Percentiles rank a stretch among this genome's conserved stretches.
Evolutionary conservation across 371 early-diverging fungal genomes (phyloP).

Genomic region (Mucor mucedo): DNA sequence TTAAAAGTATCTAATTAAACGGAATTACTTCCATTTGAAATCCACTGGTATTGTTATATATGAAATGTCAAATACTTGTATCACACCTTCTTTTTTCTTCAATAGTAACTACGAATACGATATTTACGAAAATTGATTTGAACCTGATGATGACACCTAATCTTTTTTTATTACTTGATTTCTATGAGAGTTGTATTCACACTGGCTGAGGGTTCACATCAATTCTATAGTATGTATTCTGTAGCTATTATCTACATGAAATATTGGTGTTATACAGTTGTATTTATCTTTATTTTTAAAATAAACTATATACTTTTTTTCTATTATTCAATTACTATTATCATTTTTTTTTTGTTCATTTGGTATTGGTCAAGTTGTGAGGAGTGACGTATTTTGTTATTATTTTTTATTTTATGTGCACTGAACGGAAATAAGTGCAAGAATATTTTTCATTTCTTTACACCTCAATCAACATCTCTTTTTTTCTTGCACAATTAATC

Average conservation of each 20-base stretch:
- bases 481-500: not conserved
- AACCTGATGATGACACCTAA: conserved; percentile 25
- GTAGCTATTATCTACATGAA: not conserved
- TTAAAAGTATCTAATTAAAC: conserved; percentile 4
- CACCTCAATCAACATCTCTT: conserved; percentile 3
- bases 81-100: not conserved
- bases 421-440: conserved; percentile 1
- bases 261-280: conserved; percentile 3
- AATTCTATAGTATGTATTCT: not conserved
- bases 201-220: conserved; percentile 29
- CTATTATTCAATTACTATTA: not conserved
- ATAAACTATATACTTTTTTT: not conserved
- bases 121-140: not conserved
- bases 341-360: not conserved
- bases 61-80: conserved; percentile 8
- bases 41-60: not conserved
- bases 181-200: conserved; percentile 34
- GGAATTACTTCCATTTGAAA: conserved; percentile 1
- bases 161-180: conserved; percentile 16
- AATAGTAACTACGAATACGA: not conserved
- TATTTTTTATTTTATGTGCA: not conserved
- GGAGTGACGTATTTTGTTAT: conserved; percentile 4
- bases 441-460: not conserved
- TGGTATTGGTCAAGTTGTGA: not conserved
- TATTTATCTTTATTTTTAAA: not conserved